Percentiles rank a stretch among this genome's conserved stretches.
These are phyloP conservation scores for Cantharellus cinnabarinus DNA, from an alignment of 768 basidiomycete species.

Conservation along the genomic window DNA sequence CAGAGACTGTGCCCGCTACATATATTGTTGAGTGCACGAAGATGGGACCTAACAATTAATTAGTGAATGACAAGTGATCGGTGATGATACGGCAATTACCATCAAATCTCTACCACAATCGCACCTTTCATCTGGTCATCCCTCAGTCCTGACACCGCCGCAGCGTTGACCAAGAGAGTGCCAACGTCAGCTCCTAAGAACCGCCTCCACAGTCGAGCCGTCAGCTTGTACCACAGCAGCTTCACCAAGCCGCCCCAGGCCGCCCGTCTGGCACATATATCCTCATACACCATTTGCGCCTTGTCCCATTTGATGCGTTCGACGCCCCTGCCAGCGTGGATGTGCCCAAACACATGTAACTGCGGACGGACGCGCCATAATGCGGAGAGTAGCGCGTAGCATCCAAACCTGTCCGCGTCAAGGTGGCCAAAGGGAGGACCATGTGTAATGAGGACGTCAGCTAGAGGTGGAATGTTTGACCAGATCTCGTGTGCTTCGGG, in stretches of 20 bases:
- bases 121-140: background rate
- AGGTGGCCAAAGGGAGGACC: slow-evolving; percentile 22
- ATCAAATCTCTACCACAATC: background rate
- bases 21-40: too few species aligned
- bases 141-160: background rate
- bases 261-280: background rate
- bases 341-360: slow-evolving; percentile 25
- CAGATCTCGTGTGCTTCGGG: slow-evolving; percentile 9
- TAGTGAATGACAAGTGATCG: too few species aligned
- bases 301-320: slow-evolving; percentile 17
- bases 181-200: background rate
- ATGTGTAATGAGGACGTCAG: slow-evolving; percentile 26
- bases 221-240: background rate
- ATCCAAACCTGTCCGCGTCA: slow-evolving; percentile 16
- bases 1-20: too few species aligned
- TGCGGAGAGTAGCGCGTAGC: slow-evolving; percentile 16
- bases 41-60: too few species aligned
- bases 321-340: slow-evolving; percentile 21
- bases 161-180: background rate
- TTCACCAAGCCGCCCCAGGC: background rate
- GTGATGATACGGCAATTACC: background rate
- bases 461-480: slow-evolving; percentile 15
- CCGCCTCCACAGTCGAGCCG: background rate
- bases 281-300: background rate
- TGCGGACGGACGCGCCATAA: slow-evolving; percentile 19